These are phyloP conservation scores for Endoconidiophora polonica DNA, from an alignment of 2,329 filamentous ascomycete genomes.

Conservation along the genomic window DNA sequence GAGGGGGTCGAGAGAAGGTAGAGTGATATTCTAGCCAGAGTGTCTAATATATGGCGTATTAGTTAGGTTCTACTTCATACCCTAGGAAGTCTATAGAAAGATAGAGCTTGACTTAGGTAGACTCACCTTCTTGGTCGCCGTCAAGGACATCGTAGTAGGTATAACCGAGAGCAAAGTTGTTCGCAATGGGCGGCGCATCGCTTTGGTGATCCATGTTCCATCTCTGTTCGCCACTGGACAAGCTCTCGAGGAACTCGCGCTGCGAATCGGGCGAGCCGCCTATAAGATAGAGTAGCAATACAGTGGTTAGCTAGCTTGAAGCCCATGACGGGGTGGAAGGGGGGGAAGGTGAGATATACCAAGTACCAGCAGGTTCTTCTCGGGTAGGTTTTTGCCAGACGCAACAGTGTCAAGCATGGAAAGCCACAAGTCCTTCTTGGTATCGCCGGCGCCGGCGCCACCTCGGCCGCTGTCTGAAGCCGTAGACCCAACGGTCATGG, in stretches of 20 bases:
- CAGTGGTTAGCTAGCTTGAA: neutral
- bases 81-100: neutral
- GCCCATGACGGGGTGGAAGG: neutral
- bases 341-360: constrained; percentile 34
- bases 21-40: constrained; percentile 71
- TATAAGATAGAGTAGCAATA: constrained; percentile 20
- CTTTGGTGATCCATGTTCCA: constrained; percentile 37
- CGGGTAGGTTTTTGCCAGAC: constrained; percentile 73
- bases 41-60: constrained; percentile 39
- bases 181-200: constrained; percentile 64
- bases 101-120: neutral
- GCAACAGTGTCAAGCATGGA: constrained; percentile 83
- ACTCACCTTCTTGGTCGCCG: constrained; percentile 73
- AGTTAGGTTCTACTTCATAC: neutral
- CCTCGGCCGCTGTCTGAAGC: constrained; percentile 18
- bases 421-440: constrained; percentile 84
- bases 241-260: constrained; percentile 60
- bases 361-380: constrained; percentile 79
- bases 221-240: constrained; percentile 37
- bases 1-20: constrained; percentile 80
- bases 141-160: constrained; percentile 92
- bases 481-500: constrained; percentile 37
- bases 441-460: constrained; percentile 44
- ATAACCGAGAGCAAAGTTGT: constrained; percentile 83
- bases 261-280: constrained; percentile 72